These are phyloP conservation scores for Arthrinium puccinioides DNA, from an alignment of 2,329 filamentous ascomycete species.

Conservation along the genomic window DNA sequence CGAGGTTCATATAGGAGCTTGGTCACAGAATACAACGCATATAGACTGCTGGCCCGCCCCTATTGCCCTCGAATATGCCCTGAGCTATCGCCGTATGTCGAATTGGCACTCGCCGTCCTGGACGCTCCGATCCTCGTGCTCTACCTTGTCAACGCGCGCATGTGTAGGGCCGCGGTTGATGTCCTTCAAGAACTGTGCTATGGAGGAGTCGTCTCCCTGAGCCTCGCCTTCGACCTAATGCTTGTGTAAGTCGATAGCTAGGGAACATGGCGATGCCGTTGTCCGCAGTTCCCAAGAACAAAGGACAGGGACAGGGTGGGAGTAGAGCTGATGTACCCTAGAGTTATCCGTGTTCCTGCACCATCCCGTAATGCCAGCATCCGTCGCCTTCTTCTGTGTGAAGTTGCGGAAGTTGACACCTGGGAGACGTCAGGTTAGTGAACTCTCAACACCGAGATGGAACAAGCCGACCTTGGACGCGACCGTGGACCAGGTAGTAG, in stretches of 20 bases:
- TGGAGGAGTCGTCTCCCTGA: conserved; percentile 60
- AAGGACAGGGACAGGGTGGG: background rate
- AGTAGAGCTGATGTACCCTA: conserved; percentile 39
- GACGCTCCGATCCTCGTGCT: conserved; percentile 58
- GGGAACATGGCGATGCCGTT: too few relatives aligned
- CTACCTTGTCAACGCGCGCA: conserved; percentile 67
- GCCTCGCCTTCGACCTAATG: conserved; percentile 79
- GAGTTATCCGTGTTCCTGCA: conserved; percentile 50
- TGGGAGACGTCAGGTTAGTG: conserved; percentile 18
- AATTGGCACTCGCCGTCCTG: conserved; percentile 65
- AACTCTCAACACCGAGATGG: conserved; percentile 18
- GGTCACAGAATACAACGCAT: too few relatives aligned
- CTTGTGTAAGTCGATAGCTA: too few relatives aligned
- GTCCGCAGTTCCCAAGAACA: background rate
- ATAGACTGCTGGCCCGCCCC: too few relatives aligned
- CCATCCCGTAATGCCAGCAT: conserved; percentile 51
- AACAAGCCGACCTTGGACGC: conserved; percentile 55
- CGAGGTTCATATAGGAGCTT: too few relatives aligned
- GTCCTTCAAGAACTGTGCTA: conserved; percentile 67
- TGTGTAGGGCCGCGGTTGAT: conserved; percentile 66
- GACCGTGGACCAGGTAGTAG: conserved; percentile 59
- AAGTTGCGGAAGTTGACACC: conserved; percentile 54
- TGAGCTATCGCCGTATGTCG: conserved; percentile 35
- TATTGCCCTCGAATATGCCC: too few relatives aligned
- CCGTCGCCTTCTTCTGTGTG: conserved; percentile 41